These are phyloP conservation scores for Pseudocercospora cruenta DNA, from an alignment of 2,329 filamentous ascomycete species.

Conservation along the genomic window DNA sequence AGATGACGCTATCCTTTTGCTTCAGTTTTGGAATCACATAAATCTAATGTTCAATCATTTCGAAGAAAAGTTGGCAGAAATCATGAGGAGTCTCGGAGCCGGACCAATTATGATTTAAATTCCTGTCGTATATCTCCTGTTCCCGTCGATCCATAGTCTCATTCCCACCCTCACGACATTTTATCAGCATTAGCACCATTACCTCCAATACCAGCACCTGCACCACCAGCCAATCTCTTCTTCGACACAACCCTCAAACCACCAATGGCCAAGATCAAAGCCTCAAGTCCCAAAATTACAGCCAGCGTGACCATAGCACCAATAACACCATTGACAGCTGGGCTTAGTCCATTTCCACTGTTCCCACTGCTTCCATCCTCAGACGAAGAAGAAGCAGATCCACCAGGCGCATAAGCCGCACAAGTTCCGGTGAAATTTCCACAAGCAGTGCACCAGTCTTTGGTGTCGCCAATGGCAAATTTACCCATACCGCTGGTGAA, in stretches of 20 bases:
- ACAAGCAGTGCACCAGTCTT: conserved; percentile 74
- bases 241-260: conserved; percentile 64
- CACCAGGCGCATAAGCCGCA: conserved; percentile 48
- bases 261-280: conserved; percentile 57
- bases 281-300: conserved; percentile 62
- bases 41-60: too few relatives aligned
- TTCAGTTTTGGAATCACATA: too few relatives aligned
- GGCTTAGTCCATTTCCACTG: conserved; percentile 59
- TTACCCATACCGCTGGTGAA: conserved; percentile 67
- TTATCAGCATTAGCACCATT: not conserved
- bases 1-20: too few relatives aligned
- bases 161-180: not conserved
- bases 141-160: not conserved
- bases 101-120: too few relatives aligned
- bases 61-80: too few relatives aligned
- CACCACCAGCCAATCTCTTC: conserved; percentile 41
- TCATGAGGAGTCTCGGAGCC: too few relatives aligned
- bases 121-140: not conserved
- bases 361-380: conserved; percentile 33
- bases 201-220: not conserved
- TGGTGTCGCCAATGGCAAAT: conserved; percentile 67
- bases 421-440: conserved; percentile 73
- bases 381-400: conserved; percentile 17
- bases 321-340: conserved; percentile 78
- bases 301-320: conserved; percentile 70